Evolutionary conservation across 2,329 filamentous ascomycete species (phyloP).

Genomic region (Pseudogymnoascus verrucosus): DNA sequence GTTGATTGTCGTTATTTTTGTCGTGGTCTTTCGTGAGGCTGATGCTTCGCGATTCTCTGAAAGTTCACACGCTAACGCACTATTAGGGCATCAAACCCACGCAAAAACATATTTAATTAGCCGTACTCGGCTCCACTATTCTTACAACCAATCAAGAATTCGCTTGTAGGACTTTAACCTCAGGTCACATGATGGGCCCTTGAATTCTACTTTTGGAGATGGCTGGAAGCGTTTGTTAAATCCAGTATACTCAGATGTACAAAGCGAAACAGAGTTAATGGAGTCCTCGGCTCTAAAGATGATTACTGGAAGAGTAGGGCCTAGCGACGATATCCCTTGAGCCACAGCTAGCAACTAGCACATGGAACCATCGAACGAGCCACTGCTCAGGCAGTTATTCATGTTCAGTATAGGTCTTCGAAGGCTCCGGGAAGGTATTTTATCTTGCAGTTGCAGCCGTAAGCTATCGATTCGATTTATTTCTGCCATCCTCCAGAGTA

Average conservation of each 20-base stretch:
- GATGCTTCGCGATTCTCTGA: slow-evolving; percentile 9
- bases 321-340: neutral
- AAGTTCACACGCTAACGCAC: slow-evolving; percentile 10
- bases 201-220: neutral
- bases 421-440: neutral
- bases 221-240: neutral
- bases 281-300: no score
- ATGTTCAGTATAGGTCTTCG: neutral
- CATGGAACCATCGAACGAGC: neutral
- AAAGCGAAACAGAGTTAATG: neutral
- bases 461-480: neutral
- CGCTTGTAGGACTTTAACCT: neutral
- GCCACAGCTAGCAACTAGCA: neutral
- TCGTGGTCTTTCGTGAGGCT: slow-evolving; percentile 11
- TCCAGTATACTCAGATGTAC: neutral
- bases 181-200: neutral
- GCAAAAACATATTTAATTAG: slow-evolving; percentile 7
- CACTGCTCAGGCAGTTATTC: neutral
- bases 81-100: slow-evolving; percentile 10
- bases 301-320: neutral
- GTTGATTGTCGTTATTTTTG: slow-evolving; percentile 19
- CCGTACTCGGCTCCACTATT: neutral
- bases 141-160: neutral
- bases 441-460: neutral
- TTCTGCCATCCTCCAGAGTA: neutral